These are phyloP conservation scores for Funneliformis caledonium DNA, from an alignment of 371 early-diverging fungal genomes.

Conservation along the genomic window DNA sequence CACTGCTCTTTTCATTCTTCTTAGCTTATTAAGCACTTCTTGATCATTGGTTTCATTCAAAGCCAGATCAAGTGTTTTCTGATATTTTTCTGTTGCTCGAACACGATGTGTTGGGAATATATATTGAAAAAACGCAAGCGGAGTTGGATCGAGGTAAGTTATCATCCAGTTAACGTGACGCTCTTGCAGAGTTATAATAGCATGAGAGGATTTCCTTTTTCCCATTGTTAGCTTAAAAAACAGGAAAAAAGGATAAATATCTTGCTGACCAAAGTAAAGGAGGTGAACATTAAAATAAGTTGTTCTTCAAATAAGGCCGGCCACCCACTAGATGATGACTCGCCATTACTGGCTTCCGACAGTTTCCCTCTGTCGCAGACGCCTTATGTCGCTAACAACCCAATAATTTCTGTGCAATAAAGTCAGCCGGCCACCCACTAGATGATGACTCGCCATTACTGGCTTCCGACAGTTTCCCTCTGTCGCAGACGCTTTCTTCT, in stretches of 20 bases:
- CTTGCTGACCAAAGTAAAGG: background rate
- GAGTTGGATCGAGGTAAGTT: conserved; percentile 22
- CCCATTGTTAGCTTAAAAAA: background rate
- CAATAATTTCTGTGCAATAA: too few relatives aligned
- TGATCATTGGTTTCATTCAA: background rate
- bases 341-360: too few relatives aligned
- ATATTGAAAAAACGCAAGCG: conserved; percentile 24
- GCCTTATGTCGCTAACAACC: conserved; percentile 36
- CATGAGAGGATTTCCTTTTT: conserved; percentile 27
- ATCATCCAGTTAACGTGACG: conserved; percentile 32
- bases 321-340: conserved; percentile 10
- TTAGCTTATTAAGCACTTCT: background rate
- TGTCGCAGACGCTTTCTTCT: conserved; percentile 32
- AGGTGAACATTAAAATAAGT: conserved; percentile 3
- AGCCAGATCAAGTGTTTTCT: background rate
- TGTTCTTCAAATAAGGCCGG: conserved; percentile 35
- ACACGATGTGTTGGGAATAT: conserved; percentile 19
- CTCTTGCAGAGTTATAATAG: conserved; percentile 7
- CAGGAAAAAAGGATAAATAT: background rate
- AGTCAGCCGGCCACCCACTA: too few relatives aligned
- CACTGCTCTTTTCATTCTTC: background rate
- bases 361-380: too few relatives aligned
- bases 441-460: too few relatives aligned
- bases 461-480: too few relatives aligned
- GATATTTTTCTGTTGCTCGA: conserved; percentile 18